Percentiles rank a stretch among this genome's conserved stretches.
These are phyloP conservation scores for Dactylellina sp. DNA, from an alignment of 2,329 filamentous ascomycete species.

Conservation along the genomic window DNA sequence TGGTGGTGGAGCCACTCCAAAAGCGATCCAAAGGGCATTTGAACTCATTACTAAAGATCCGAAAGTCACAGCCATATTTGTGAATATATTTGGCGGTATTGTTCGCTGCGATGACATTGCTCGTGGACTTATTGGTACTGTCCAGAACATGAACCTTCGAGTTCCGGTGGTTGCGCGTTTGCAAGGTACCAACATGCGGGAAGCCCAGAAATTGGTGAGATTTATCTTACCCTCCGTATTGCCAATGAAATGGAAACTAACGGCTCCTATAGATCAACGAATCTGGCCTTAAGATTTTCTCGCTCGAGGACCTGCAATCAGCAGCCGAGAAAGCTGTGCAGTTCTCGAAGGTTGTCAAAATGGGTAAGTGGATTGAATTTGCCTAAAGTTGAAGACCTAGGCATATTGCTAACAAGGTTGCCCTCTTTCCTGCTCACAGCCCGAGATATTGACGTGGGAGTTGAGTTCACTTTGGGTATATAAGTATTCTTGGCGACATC, in stretches of 20 bases:
- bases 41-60: slow-evolving; percentile 98
- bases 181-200: slow-evolving; percentile 98
- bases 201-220: slow-evolving; percentile 81
- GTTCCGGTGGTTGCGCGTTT: slow-evolving; percentile 96
- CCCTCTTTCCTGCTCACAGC: slow-evolving; percentile 66
- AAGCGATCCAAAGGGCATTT: slow-evolving; percentile 96
- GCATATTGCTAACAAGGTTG: slow-evolving; percentile 7
- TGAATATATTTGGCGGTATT: slow-evolving; percentile 99
- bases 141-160: slow-evolving; percentile 92
- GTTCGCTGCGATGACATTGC: slow-evolving; percentile 98
- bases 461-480: slow-evolving; percentile 94
- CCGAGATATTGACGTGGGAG: slow-evolving; percentile 95
- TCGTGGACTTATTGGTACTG: slow-evolving; percentile 93
- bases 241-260: slow-evolving; percentile 25
- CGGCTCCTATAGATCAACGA: slow-evolving; percentile 78
- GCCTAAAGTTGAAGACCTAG: background rate
- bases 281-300: slow-evolving; percentile 99
- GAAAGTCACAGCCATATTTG: slow-evolving; percentile 98
- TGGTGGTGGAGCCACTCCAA: slow-evolving; percentile 94
- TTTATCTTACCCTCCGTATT: slow-evolving; percentile 58
- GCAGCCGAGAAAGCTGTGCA: slow-evolving; percentile 98
- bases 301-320: slow-evolving; percentile 95
- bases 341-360: slow-evolving; percentile 99
- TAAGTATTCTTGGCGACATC: slow-evolving; percentile 66
- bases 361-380: slow-evolving; percentile 73